Evolutionary conservation across 495 filamentous ascomycete genomes (phyloP).

Genomic region (Umbilicaria muhlenbergii): DNA sequence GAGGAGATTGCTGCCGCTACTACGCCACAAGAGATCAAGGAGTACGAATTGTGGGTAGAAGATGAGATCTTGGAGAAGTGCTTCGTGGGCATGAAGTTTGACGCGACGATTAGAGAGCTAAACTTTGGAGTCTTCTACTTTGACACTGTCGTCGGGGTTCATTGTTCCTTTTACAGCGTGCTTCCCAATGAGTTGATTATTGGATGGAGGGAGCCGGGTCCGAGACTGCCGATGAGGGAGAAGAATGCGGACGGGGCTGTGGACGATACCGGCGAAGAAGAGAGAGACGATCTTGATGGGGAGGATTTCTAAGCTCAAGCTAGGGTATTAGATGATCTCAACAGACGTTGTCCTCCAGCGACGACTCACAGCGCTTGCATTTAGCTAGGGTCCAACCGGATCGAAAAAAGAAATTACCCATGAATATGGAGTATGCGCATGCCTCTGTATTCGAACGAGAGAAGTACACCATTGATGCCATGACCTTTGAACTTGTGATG

Average conservation of each 20-base stretch:
- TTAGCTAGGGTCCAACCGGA: too few species aligned
- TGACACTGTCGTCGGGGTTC: conserved; percentile 36
- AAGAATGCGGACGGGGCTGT: background rate
- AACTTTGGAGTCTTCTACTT: conserved; percentile 46
- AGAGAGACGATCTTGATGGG: background rate
- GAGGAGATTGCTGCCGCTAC: conserved; percentile 13
- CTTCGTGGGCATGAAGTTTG: conserved; percentile 65
- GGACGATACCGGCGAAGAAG: background rate
- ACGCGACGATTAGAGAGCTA: conserved; percentile 43
- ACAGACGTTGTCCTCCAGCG: too few species aligned
- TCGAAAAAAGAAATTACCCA: too few species aligned
- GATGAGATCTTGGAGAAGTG: conserved; percentile 42
- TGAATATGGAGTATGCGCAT: too few species aligned
- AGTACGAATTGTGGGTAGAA: conserved; percentile 54
- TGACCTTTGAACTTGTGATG: too few species aligned
- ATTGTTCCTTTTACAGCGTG: conserved; percentile 41
- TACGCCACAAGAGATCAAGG: conserved; percentile 12
- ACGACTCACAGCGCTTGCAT: too few species aligned
- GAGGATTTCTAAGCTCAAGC: too few species aligned
- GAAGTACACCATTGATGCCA: too few species aligned
- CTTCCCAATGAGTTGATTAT: conserved; percentile 61
- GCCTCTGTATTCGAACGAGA: too few species aligned
- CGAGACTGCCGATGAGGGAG: conserved; percentile 7
- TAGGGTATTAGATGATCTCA: too few species aligned
- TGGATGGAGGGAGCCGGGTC: conserved; percentile 41